Base-by-base conservation (phyloP, 176 grass and related monocot species). In the Alloteropsis semialata region DNA sequence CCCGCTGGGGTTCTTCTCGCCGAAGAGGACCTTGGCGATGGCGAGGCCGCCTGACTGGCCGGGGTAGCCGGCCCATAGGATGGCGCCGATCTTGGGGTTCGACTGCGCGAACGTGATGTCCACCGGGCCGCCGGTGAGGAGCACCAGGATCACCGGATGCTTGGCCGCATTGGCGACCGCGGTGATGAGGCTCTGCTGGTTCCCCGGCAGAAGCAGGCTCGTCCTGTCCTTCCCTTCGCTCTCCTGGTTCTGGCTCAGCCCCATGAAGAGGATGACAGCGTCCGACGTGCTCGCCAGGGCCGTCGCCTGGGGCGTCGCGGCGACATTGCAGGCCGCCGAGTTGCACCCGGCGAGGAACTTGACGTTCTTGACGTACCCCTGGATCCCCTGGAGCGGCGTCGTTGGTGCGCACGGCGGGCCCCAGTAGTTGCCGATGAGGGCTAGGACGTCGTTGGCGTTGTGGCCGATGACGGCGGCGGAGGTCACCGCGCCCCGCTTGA, bases 31-130 rank as follows among this genome's bases (percentile, higher is more conserved):
- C 1, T 63, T 56, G 16, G 92, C 87, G 21, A 97, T 84, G 33
- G 94, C 94, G 13, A 61, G 82, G 1, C 91, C 91, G 2, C 94
- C 91, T 8, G 85, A 82, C 32, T 97, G 86, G 64, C 94, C 94
- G 0, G 87, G 87, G 38, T 94, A 97, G 0, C 94, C 92, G 0
- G 87, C 92, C 92, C 92, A 97, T 0, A 94, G 51, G 42, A 97
- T 87, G 42, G 84, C 79, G 5, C 82, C 80, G 33, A 97, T 88
- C 51, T 92, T 97, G 0, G 88, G 58, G 55, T 92, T 79, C 0
- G 15, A 36, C 77, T 94, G 89, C 8, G 94, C 85, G 25, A 97
- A 97, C 1, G 89, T 82, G 18, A 97, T 11, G 60, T 94, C 94
- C 24, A 92, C 83, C 0, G 92, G 94, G 3, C 94, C 92, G 44